phyloP scores from a whole-genome alignment of 2,329 filamentous ascomycete species.

The Parafenestella ontariensis region DNA sequence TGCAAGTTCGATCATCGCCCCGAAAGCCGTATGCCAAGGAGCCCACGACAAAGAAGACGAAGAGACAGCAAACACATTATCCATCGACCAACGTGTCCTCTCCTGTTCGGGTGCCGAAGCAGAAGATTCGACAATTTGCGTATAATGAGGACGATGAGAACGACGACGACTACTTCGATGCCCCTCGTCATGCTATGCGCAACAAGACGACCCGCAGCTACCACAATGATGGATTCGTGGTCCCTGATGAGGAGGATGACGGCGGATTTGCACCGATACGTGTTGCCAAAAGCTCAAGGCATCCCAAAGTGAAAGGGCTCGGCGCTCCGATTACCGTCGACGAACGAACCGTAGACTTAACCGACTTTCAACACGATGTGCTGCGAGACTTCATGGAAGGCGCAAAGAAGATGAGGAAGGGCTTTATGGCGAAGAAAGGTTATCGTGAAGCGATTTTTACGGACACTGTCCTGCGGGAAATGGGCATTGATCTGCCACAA shows the following conservation, averaged over 20 bases:
- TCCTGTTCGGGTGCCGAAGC: conserved; percentile 59
- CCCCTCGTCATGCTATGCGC: conserved; percentile 25
- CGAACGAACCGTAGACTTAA: conserved; percentile 60
- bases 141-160: conserved; percentile 36
- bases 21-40: conserved; percentile 42
- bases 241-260: conserved; percentile 45
- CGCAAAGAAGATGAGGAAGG: conserved; percentile 67
- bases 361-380: conserved; percentile 67
- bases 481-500: conserved; percentile 74
- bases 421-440: conserved; percentile 65
- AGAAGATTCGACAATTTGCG: conserved; percentile 38
- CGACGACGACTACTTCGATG: conserved; percentile 34
- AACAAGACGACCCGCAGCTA: conserved; percentile 42
- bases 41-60: conserved; percentile 23
- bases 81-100: conserved; percentile 74
- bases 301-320: conserved; percentile 49
- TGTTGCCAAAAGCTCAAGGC: conserved; percentile 42
- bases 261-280: conserved; percentile 58
- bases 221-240: conserved; percentile 46
- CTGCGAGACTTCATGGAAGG: conserved; percentile 70
- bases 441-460: conserved; percentile 69
- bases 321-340: conserved; percentile 68
- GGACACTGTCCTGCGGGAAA: conserved; percentile 72
- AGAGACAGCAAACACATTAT: conserved; percentile 53
- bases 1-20: conserved; percentile 62